A percentile compares a stretch with the other conserved stretches of the same genome.
Evolutionary conservation across 805 yeast species (phyloP).

Genomic region (Candida broadrunensis): DNA sequence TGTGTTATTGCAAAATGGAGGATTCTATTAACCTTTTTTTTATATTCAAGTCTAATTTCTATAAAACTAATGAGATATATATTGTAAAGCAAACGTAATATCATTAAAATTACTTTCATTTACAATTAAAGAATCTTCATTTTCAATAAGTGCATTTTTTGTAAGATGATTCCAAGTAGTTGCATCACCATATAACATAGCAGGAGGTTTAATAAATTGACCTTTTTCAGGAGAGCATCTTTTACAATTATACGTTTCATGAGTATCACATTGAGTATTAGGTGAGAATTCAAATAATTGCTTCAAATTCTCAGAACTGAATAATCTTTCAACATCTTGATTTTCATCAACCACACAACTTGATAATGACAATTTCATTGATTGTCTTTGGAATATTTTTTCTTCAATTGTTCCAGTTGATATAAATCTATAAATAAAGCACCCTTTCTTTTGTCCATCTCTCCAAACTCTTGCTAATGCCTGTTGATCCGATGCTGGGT

Average conservation of each 20-base stretch:
- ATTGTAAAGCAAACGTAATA: slow-evolving; percentile 87
- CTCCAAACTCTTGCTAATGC: slow-evolving; percentile 98
- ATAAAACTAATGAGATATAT: slow-evolving; percentile 65
- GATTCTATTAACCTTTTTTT: too few relatives aligned
- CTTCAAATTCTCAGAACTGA: slow-evolving; percentile 75
- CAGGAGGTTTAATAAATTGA: slow-evolving; percentile 66
- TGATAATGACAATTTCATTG: slow-evolving; percentile 87
- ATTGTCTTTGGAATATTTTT: slow-evolving; percentile 92
- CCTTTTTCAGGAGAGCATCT: slow-evolving; percentile 52
- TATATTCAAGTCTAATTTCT: too few relatives aligned
- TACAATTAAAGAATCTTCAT: slow-evolving; percentile 74
- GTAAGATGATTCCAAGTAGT: slow-evolving; percentile 95
- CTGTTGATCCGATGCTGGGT: slow-evolving; percentile 97
- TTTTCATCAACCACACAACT: slow-evolving; percentile 97
- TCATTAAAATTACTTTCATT: slow-evolving; percentile 70
- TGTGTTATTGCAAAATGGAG: too few relatives aligned
- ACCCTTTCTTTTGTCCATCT: slow-evolving; percentile 97
- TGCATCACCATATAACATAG: slow-evolving; percentile 96
- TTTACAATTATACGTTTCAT: slow-evolving; percentile 85
- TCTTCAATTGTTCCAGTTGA: slow-evolving; percentile 96
- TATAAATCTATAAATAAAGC: slow-evolving; percentile 91
- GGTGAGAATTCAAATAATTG: slow-evolving; percentile 71
- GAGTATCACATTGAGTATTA: slow-evolving; percentile 81
- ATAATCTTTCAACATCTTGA: slow-evolving; percentile 89
- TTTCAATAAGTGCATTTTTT: slow-evolving; percentile 54